These are phyloP conservation scores for Cercospora nicotianae DNA, from an alignment of 2,329 filamentous ascomycete species.

Conservation along the genomic window DNA sequence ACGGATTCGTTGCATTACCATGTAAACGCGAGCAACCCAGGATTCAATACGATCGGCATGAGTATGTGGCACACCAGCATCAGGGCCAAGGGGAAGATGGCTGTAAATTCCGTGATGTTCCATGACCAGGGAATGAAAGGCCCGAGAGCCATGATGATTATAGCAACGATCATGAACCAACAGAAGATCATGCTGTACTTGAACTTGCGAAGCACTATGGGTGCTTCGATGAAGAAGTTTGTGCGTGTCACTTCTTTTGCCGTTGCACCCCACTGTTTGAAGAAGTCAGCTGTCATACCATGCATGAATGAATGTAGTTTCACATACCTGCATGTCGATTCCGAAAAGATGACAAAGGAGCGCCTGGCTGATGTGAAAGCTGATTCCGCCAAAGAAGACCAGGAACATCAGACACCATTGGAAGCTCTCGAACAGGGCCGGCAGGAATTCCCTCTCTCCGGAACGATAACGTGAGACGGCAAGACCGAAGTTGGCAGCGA, in stretches of 20 bases:
- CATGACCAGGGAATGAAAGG: conserved; percentile 63
- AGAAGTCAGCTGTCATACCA: background rate
- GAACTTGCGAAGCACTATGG: conserved; percentile 75
- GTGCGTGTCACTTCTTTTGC: conserved; percentile 78
- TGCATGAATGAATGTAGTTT: background rate
- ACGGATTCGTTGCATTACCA: conserved; percentile 52
- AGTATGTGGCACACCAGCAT: conserved; percentile 69
- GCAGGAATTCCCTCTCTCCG: conserved; percentile 54
- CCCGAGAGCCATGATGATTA: conserved; percentile 64
- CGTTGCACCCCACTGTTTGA: conserved; percentile 59
- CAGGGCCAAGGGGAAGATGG: conserved; percentile 73
- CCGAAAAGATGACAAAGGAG: conserved; percentile 80
- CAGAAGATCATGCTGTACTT: conserved; percentile 69
- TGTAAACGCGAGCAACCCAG: conserved; percentile 77
- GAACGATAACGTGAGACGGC: conserved; percentile 64
- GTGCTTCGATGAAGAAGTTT: conserved; percentile 82
- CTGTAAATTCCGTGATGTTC: conserved; percentile 54
- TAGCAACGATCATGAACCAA: conserved; percentile 57
- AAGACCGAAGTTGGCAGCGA: conserved; percentile 60
- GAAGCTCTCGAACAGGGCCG: conserved; percentile 57
- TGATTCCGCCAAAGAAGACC: conserved; percentile 80
- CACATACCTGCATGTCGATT: conserved; percentile 75
- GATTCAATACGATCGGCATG: conserved; percentile 71
- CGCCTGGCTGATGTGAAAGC: conserved; percentile 77
- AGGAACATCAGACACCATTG: conserved; percentile 67